Base-by-base conservation (phyloP, 2,329 filamentous ascomycete species). In the Septoria linicola region DNA sequence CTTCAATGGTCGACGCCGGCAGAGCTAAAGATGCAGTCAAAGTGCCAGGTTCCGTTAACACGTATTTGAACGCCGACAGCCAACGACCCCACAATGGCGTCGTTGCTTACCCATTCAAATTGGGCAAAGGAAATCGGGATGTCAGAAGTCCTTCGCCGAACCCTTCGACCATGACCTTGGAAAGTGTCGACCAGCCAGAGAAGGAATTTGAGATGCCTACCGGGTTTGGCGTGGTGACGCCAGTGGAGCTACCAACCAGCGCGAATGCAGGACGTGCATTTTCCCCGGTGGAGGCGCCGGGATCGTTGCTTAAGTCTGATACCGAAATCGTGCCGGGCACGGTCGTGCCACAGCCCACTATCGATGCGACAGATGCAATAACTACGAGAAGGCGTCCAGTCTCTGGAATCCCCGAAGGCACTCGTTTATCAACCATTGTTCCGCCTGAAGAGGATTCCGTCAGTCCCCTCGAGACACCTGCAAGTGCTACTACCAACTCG, bases 31-130 rank as follows among this genome's bases (percentile, higher is more conserved):
- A 57, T 20, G 52, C 52, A 21, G 53, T 57, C 27, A 60, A 60
- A 35, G 62, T 62, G 17, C 64, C 57, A 4, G 62, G 55, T 2
- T 73, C 71, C 0, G 65, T 75, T 2, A 72, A 74, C 1, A 71
- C 77, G 0, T 71, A 74, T 23, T 76, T 75, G 7, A 74, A 63
- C 61, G 78, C 37, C 69, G 76, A 55, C 73, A 80, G 80, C 4
- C 86, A 84, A 63, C 74, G 87, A 2, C 84, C 86, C 0, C 83
- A 82, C 39, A 75, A 87, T 4, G 82, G 81, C 16, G 84, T 85
- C 0, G 80, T 89, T 20, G 85, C 87, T 0, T 79, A 88, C 59
- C 87, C 87, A 0, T 91, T 91, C 63, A 86, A 80, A 50, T 67
- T 91, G 32, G 23, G 41, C 21, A 49, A 16, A 8, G 37, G 11